These are phyloP conservation scores for Gaultheria prostrata DNA, from an alignment of 148 eudicot species.

Conservation along the genomic window DNA sequence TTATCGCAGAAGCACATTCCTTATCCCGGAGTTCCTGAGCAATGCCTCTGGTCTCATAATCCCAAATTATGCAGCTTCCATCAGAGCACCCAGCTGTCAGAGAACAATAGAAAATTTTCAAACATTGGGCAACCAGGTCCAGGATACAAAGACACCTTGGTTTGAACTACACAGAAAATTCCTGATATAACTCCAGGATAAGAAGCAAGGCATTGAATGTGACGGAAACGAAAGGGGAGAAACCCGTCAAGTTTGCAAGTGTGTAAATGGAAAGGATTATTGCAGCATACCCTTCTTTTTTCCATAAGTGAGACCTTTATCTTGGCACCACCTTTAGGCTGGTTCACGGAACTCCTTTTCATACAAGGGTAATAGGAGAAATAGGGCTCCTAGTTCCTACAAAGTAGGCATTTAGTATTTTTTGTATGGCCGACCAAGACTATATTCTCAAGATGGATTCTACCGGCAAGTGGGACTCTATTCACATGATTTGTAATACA, in stretches of 20 bases:
- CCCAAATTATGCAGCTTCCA: conserved; percentile 95
- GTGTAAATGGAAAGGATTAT: neutral
- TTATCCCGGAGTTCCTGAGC: conserved; percentile 75
- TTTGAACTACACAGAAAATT: neutral
- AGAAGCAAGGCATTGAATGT: conserved; percentile 1
- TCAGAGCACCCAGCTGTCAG: conserved; percentile 86
- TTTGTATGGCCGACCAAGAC: neutral
- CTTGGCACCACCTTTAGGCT: neutral
- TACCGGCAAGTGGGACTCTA: neutral
- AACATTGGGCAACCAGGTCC: neutral
- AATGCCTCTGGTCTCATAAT: conserved; percentile 80
- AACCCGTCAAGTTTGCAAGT: neutral
- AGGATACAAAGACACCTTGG: neutral
- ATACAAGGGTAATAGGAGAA: neutral
- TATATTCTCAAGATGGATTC: neutral
- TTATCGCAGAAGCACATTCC: conserved; percentile 69
- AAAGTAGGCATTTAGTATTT: neutral
- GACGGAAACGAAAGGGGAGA: neutral
- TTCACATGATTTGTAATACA: neutral
- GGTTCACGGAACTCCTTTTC: neutral
- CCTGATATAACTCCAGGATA: neutral
- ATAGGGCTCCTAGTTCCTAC: neutral
- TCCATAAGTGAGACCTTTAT: neutral
- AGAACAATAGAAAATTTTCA: conserved; percentile 12
- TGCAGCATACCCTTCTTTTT: neutral